Conservation (phyloP, 345 rosid genomes). For the Bruguiera sexangula region DNA sequence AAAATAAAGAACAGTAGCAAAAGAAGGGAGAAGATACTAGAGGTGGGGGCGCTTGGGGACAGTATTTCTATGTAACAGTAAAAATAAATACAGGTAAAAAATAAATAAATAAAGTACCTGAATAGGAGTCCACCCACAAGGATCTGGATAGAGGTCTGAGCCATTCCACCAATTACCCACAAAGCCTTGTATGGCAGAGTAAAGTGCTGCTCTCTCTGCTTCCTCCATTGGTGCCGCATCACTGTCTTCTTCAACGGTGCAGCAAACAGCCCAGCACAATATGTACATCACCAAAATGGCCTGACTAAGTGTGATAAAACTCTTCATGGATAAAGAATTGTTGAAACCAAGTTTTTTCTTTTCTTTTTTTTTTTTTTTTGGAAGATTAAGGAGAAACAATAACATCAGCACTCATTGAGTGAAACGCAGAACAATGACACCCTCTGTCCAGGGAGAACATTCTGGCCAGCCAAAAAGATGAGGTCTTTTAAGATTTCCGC, state of each 20-base stretch:
- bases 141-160: slow-evolving; percentile 85
- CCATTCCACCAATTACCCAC: slow-evolving; percentile 91
- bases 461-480: background rate
- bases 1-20: slow-evolving; percentile 2
- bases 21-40: background rate
- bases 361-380: background rate
- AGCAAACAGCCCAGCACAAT: slow-evolving; percentile 33
- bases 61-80: slow-evolving; percentile 24
- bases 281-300: slow-evolving; percentile 34
- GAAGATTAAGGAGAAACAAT: background rate
- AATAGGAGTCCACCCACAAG: slow-evolving; percentile 97
- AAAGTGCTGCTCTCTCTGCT: slow-evolving; percentile 68
- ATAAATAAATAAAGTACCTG: slow-evolving; percentile 41
- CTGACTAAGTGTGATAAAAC: slow-evolving; percentile 2
- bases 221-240: slow-evolving; percentile 69
- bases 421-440: background rate
- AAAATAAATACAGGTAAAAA: background rate
- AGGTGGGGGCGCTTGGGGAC: background rate
- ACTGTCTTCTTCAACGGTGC: slow-evolving; percentile 39
- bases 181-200: slow-evolving; percentile 74
- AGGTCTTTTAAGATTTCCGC: slow-evolving; percentile 2
- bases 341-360: background rate
- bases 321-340: slow-evolving; percentile 14
- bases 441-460: background rate
- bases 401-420: background rate